Conservation (phyloP, 805 yeast species). For the Hanseniaspora lindneri region DNA sequence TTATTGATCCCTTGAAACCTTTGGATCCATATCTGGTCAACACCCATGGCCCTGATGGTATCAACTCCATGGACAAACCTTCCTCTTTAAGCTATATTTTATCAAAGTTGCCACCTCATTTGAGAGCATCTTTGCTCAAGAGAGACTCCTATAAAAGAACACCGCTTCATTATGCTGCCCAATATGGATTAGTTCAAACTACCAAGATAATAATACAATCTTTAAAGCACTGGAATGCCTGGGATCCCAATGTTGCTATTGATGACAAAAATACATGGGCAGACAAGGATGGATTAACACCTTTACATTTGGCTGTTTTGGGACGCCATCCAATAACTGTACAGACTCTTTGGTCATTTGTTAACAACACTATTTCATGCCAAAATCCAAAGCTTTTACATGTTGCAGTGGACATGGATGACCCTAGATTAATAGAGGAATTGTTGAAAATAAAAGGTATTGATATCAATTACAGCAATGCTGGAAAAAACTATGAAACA, state of each 20-base stretch:
- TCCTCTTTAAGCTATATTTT: slow-evolving; percentile 51
- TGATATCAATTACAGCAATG: slow-evolving; percentile 51
- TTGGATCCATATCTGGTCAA: slow-evolving; percentile 46
- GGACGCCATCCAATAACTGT: slow-evolving; percentile 76
- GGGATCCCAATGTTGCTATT: slow-evolving; percentile 38
- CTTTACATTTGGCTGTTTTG: slow-evolving; percentile 68
- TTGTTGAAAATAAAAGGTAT: slow-evolving; percentile 47
- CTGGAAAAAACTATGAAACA: slow-evolving; percentile 48
- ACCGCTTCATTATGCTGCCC: slow-evolving; percentile 82
- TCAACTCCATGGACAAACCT: slow-evolving; percentile 45
- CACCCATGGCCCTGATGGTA: slow-evolving; percentile 53
- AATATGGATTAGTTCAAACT: slow-evolving; percentile 64
- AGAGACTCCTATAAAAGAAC: slow-evolving; percentile 69
- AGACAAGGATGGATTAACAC: slow-evolving; percentile 61
- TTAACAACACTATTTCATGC: slow-evolving; percentile 30
- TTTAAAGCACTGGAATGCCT: slow-evolving; percentile 48
- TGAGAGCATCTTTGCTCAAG: slow-evolving; percentile 46
- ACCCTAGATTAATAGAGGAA: slow-evolving; percentile 42
- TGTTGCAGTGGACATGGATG: slow-evolving; percentile 49
- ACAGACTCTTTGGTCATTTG: slow-evolving; percentile 41
- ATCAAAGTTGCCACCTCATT: slow-evolving; percentile 40
- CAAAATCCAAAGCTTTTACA: slow-evolving; percentile 48
- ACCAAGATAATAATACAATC: slow-evolving; percentile 46
- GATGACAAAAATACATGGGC: slow-evolving; percentile 56
- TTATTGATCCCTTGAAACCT: slow-evolving; percentile 12